Evolutionary conservation across 2,329 filamentous ascomycete species (phyloP).

Genomic region (Coccinonectria pachysandricola): DNA sequence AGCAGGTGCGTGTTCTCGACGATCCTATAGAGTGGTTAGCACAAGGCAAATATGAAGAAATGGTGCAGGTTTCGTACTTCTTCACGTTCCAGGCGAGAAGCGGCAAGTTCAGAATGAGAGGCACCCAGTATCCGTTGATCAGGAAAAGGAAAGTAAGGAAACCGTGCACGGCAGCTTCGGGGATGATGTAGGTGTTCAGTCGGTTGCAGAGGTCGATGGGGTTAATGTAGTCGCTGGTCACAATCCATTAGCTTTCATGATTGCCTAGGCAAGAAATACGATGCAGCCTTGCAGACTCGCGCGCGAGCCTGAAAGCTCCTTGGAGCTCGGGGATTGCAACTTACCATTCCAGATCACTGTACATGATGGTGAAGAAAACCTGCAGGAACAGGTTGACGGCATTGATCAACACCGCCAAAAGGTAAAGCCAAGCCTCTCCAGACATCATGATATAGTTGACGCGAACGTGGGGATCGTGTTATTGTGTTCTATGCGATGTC

Average conservation of each 20-base stretch:
- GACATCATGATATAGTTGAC: slow-evolving; percentile 70
- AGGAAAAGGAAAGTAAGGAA: slow-evolving; percentile 94
- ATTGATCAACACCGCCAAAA: slow-evolving; percentile 97
- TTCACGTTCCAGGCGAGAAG: slow-evolving; percentile 90
- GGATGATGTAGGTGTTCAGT: slow-evolving; percentile 98
- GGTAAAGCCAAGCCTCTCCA: slow-evolving; percentile 96
- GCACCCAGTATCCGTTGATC: slow-evolving; percentile 97
- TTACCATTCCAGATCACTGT: slow-evolving; percentile 98
- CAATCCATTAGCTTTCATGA: slow-evolving; percentile 9
- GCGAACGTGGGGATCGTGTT: no score
- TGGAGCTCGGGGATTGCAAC: no score
- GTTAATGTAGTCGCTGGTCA: slow-evolving; percentile 91
- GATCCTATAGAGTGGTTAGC: slow-evolving; percentile 51
- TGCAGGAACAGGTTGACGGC: slow-evolving; percentile 99
- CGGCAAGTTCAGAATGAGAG: slow-evolving; percentile 83
- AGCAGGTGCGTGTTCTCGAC: slow-evolving; percentile 93
- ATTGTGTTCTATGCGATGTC: no score
- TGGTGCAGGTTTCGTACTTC: slow-evolving; percentile 59
- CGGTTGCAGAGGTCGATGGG: slow-evolving; percentile 99
- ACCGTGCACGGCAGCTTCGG: slow-evolving; percentile 93
- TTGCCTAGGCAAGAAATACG: slow-evolving; percentile 1
- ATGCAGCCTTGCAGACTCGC: no score
- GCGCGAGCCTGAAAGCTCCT: no score
- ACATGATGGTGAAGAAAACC: slow-evolving; percentile 99
- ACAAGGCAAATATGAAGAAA: neutral